phyloP scores from a whole-genome alignment of 257 asterid species.

The Gentiana macrophylla region DNA sequence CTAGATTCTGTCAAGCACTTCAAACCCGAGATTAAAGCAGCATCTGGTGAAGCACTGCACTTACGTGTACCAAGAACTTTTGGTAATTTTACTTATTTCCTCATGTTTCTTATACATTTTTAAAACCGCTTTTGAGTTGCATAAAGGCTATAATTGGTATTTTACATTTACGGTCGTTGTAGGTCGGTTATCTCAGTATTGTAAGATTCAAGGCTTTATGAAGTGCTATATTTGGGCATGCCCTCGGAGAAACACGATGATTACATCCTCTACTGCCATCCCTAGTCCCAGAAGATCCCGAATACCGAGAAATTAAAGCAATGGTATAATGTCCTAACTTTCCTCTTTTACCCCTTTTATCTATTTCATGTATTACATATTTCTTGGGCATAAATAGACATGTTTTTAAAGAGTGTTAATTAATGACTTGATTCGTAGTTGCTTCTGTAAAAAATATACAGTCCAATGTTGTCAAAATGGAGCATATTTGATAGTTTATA shows the following conservation, averaged over 20 bases:
- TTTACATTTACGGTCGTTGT: constrained; percentile 11
- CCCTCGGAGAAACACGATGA: constrained; percentile 70
- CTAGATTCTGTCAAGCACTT: constrained; percentile 73
- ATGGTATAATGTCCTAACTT: constrained; percentile 34
- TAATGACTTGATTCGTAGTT: background rate
- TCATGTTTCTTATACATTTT: background rate
- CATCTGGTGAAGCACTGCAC: constrained; percentile 61
- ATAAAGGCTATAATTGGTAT: constrained; percentile 1
- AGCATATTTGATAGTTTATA: background rate
- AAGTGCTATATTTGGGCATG: constrained; percentile 79
- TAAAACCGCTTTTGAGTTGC: background rate
- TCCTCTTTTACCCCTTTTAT: constrained; percentile 1
- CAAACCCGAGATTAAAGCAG: constrained; percentile 48
- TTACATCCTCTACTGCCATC: constrained; percentile 71
- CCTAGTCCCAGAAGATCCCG: constrained; percentile 60
- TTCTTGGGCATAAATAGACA: no score
- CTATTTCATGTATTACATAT: background rate
- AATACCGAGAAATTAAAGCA: constrained; percentile 42
- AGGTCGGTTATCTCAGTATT: constrained; percentile 79
- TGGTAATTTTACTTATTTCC: constrained; percentile 23
- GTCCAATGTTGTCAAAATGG: no score
- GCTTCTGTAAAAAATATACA: no score
- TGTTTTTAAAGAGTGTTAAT: background rate
- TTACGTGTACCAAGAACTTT: constrained; percentile 61
- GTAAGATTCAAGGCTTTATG: constrained; percentile 59